Base-by-base conservation (phyloP, 1,284 basidiomycete genomes). In the Apiotrichum sp. region DNA sequence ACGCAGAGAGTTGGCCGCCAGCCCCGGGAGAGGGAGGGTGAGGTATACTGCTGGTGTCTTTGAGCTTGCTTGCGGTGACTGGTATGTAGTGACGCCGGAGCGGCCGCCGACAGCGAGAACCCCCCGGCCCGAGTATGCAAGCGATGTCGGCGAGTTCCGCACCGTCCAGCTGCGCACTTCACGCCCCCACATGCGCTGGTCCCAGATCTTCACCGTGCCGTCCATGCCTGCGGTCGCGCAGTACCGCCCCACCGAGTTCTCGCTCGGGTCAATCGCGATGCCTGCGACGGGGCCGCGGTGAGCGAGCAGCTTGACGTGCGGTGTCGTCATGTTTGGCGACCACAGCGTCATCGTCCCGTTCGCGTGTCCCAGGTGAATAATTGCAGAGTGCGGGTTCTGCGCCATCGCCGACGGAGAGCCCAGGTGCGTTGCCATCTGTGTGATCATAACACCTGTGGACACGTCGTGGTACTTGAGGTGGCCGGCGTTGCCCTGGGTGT, bases 401-500 rank as follows among this genome's bases (percentile, higher is more conserved):
- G 89, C 80, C 86, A 98, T 90, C 35, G 88, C 84, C 31, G 80
- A 82, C 63, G 89, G 93, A 32, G 88, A 82, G 9, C 96, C 95
- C 33, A 93, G 81, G 66, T 88, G 89, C 3, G 91, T 93, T n/a
- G 89, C 84, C 72, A 95, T 91, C 73, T 93, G 86, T 41, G 86
- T 84, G 39, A 98, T 80, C 53, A 97, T 81, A 56, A 86, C 82
- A 14, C 95, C 95, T 0, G 93, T 98, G 2, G 93, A 93, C 0
- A 90, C 93, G 71, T 99, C 95, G 78, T 96, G 93, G 76, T 98
- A 99, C 78, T 95, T 95, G 1, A 98, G 80, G 72, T 87, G 91
- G 1, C 95, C 95, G 11, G 82, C 80, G 65, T 91, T 87, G 9
- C 93, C 92, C 87, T 89, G 63, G 22, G 42, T 10, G 50, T 56